These are phyloP conservation scores for Withania somnifera DNA, from an alignment of 305 asterid genomes.

Conservation along the genomic window DNA sequence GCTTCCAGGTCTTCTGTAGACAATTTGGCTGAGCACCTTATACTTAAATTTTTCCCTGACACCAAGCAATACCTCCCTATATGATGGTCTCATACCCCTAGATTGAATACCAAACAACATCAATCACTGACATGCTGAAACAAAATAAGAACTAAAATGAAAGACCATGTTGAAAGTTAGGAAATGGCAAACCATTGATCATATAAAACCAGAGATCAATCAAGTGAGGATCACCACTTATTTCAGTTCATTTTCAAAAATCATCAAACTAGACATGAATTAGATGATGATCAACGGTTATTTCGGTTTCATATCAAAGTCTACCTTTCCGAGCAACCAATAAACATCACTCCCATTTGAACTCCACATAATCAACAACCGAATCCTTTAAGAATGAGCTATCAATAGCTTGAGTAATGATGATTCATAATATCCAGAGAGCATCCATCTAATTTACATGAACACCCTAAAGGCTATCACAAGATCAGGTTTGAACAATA, in stretches of 20 bases:
- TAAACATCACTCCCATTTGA: not conserved
- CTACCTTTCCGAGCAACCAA: not conserved
- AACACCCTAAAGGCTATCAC: not conserved
- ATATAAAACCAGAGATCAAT: not conserved
- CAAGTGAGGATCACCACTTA: not conserved
- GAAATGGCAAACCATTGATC: not conserved
- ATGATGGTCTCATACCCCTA: slow-evolving; percentile 97
- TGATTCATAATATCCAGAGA: not conserved
- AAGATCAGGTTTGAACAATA: not conserved
- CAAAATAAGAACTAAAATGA: not conserved
- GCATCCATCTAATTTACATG: not conserved
- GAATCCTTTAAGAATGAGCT: not conserved
- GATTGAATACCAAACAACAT: not conserved
- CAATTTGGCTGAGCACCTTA: slow-evolving; percentile 78
- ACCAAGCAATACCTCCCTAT: slow-evolving; percentile 71
- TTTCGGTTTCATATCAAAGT: not conserved
- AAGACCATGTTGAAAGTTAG: not conserved
- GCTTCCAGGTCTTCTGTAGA: slow-evolving; percentile 76
- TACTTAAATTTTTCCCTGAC: slow-evolving; percentile 54
- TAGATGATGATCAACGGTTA: not conserved
- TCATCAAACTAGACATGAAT: not conserved
- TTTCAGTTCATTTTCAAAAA: not conserved
- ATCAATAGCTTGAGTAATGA: not conserved
- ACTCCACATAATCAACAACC: not conserved
- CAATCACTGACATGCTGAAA: not conserved